A percentile compares a stretch with the other conserved stretches of the same genome.
These are phyloP conservation scores for Pseudogymnoascus sp. DNA, from an alignment of 2,329 filamentous ascomycete species.

Conservation along the genomic window DNA sequence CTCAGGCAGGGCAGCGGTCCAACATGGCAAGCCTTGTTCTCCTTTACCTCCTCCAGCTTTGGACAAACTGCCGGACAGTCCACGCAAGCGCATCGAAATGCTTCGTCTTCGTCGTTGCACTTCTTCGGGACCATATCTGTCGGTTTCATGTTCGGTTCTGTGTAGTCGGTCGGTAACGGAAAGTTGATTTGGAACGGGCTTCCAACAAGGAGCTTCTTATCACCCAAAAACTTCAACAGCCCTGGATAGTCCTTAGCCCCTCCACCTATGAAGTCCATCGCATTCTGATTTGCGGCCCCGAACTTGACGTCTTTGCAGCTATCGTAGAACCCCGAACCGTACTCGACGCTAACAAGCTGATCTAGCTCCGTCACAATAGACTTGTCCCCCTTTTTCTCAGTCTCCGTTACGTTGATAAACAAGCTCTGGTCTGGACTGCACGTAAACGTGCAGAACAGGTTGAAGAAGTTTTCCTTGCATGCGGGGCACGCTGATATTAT, in stretches of 20 bases:
- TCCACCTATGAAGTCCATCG: constrained; percentile 93
- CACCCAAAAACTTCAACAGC: constrained; percentile 84
- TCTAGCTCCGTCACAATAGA: constrained; percentile 79
- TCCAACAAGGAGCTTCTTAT: constrained; percentile 77
- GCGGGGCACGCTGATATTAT: constrained; percentile 92
- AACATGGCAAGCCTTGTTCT: constrained; percentile 68
- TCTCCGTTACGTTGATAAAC: constrained; percentile 86
- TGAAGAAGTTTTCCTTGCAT: constrained; percentile 97
- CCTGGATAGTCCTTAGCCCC: constrained; percentile 84
- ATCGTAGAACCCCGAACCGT: constrained; percentile 82
- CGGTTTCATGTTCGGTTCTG: constrained; percentile 63
- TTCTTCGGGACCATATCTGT: constrained; percentile 68
- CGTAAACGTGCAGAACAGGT: constrained; percentile 95
- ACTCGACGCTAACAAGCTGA: constrained; percentile 77
- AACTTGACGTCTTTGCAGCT: constrained; percentile 99
- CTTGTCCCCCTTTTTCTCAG: constrained; percentile 49
- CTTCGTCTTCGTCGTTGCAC: constrained; percentile 82
- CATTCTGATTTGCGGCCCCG: constrained; percentile 83
- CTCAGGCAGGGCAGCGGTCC: constrained; percentile 87
- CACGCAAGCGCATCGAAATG: constrained; percentile 85
- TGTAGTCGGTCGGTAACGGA: constrained; percentile 49
- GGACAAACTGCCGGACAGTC: constrained; percentile 87
- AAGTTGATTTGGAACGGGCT: constrained; percentile 99
- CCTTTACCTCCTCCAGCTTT: constrained; percentile 66
- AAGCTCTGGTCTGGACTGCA: constrained; percentile 95